A percentile compares a stretch with the other conserved stretches of the same genome.
phyloP scores from a whole-genome alignment of 768 basidiomycete genomes.

The Holtermanniella nyarrowii region DNA sequence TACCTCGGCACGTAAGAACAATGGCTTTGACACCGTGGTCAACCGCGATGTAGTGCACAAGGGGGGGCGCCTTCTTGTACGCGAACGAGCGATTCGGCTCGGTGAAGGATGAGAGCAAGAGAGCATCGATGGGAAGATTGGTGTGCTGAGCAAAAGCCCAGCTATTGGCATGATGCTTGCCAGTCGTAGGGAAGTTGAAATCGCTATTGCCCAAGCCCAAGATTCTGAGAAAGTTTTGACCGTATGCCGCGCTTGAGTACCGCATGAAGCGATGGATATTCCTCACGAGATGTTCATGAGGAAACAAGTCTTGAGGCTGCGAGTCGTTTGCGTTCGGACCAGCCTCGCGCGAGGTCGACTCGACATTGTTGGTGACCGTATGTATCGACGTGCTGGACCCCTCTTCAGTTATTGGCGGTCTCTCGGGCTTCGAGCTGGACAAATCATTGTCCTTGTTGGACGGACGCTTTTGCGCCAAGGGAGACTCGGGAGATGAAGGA shows the following conservation, averaged over 20 bases:
- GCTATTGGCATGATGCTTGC: constrained; percentile 33
- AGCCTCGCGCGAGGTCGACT: not conserved
- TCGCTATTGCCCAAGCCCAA: constrained; percentile 37
- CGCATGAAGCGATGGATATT: constrained; percentile 40
- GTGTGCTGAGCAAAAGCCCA: constrained; percentile 41
- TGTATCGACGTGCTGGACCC: not conserved
- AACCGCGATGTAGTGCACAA: constrained; percentile 40
- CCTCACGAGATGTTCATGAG: constrained; percentile 21
- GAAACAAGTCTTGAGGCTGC: constrained; percentile 14
- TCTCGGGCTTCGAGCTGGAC: too few species aligned
- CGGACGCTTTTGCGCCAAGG: too few species aligned
- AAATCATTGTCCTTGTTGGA: too few species aligned
- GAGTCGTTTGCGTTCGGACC: not conserved
- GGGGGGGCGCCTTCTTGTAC: constrained; percentile 26
- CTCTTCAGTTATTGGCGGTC: too few species aligned
- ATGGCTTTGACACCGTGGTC: constrained; percentile 38
- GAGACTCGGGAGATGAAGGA: too few species aligned
- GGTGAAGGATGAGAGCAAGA: constrained; percentile 40
- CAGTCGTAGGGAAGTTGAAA: constrained; percentile 39
- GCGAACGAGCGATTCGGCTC: constrained; percentile 26
- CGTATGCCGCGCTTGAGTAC: constrained; percentile 36
- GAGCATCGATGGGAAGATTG: constrained; percentile 38
- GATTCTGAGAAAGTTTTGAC: constrained; percentile 39
- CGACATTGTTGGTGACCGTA: not conserved
- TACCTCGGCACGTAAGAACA: constrained; percentile 40